These are phyloP conservation scores for Aegilops sharonensis DNA, from an alignment of 176 grass and related monocot species.

Conservation along the genomic window DNA sequence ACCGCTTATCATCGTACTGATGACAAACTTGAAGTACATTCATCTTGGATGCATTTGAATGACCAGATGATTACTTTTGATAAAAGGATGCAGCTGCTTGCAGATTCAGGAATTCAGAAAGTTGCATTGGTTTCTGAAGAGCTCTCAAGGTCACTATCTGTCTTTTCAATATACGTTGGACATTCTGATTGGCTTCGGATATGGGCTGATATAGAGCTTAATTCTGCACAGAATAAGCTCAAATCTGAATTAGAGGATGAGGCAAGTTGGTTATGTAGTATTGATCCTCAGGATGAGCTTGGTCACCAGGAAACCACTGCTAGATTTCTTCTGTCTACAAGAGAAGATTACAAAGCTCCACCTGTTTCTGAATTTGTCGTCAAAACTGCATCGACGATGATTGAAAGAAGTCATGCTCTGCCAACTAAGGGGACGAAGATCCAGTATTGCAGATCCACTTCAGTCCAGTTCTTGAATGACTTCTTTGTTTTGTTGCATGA, in stretches of 20 bases:
- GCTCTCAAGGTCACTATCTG: conserved; percentile 60
- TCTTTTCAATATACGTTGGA: conserved; percentile 72
- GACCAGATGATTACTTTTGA: conserved; percentile 87
- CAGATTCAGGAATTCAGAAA: conserved; percentile 67
- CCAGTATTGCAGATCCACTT: conserved; percentile 67
- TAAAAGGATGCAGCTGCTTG: conserved; percentile 83
- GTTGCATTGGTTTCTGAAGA: conserved; percentile 52
- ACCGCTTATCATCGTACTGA: conserved; percentile 35
- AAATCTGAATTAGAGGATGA: conserved; percentile 61
- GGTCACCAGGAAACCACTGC: conserved; percentile 33
- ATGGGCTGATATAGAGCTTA: conserved; percentile 76
- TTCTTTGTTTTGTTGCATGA: conserved; percentile 69
- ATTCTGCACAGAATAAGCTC: conserved; percentile 61
- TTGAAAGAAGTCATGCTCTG: conserved; percentile 70
- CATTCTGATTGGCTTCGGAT: conserved; percentile 91
- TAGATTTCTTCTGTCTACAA: conserved; percentile 70
- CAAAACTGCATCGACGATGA: conserved; percentile 72
- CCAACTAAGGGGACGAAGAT: conserved; percentile 50
- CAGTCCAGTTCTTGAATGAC: conserved; percentile 60
- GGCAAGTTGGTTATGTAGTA: conserved; percentile 51
- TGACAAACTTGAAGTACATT: conserved; percentile 51
- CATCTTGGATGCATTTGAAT: conserved; percentile 85
- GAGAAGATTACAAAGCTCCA: conserved; percentile 82
- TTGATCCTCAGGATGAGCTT: conserved; percentile 33
- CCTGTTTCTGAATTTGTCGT: conserved; percentile 71